phyloP scores from a whole-genome alignment of 2,329 filamentous ascomycete species.

The Trichoderma sp. region DNA sequence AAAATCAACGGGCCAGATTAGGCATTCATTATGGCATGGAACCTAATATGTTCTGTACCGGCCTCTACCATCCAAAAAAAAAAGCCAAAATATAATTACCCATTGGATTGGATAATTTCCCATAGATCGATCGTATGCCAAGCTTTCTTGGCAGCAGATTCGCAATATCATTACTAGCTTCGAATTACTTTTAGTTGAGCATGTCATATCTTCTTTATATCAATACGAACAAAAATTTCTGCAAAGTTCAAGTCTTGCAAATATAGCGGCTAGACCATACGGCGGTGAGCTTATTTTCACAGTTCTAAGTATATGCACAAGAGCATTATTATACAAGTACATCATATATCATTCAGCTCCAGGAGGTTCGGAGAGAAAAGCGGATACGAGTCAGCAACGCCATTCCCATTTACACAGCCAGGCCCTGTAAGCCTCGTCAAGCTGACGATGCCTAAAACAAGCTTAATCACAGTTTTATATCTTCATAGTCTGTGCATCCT shows the following conservation, averaged over 20 bases:
- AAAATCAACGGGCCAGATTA: neutral
- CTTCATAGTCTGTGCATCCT: neutral
- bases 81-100: neutral
- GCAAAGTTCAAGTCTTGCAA: neutral
- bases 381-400: neutral
- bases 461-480: neutral
- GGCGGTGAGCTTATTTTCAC: neutral
- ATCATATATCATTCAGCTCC: neutral
- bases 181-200: neutral
- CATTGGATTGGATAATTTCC: neutral
- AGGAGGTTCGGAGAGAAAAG: neutral
- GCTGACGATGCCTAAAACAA: neutral
- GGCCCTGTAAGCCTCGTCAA: neutral
- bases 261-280: neutral
- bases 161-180: neutral
- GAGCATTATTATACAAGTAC: neutral
- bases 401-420: neutral
- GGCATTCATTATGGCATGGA: no score
- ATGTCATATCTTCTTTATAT: neutral
- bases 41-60: no score
- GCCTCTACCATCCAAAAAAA: neutral
- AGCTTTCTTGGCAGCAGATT: neutral
- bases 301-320: neutral
- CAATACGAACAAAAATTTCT: neutral
- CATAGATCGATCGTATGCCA: neutral